A percentile compares a stretch with the other conserved stretches of the same genome.
phyloP scores from a whole-genome alignment of 1,139 yeast species.

The Zygoascus sp. region DNA sequence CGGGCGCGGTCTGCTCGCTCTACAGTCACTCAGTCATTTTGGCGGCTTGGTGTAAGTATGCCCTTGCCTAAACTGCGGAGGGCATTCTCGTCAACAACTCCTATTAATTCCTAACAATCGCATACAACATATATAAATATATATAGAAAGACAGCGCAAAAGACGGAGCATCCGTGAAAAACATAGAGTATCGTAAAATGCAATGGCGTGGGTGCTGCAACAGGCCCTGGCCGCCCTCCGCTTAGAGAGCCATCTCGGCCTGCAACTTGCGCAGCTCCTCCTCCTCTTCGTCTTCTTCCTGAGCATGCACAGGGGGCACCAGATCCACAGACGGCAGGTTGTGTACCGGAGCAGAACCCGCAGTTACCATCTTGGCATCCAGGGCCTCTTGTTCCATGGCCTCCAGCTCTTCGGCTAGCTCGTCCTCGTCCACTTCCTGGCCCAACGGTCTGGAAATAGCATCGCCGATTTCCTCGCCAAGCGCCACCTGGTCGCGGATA shows the following conservation, averaged over 20 bases:
- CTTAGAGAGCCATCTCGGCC: conserved; percentile 89
- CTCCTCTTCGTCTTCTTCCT: conserved; percentile 73
- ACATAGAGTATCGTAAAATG: not conserved
- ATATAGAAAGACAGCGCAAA: not conserved
- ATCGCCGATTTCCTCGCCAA: conserved; percentile 91
- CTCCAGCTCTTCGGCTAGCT: conserved; percentile 90
- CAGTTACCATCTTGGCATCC: conserved; percentile 52
- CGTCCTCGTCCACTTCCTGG: conserved; percentile 71
- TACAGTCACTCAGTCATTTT: too few relatives aligned
- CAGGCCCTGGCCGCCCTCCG: not conserved
- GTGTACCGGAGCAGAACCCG: conserved; percentile 40
- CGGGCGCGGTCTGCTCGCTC: too few relatives aligned
- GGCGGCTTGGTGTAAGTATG: too few relatives aligned
- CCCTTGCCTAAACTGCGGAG: too few relatives aligned
- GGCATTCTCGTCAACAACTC: too few relatives aligned
- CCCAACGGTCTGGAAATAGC: conserved; percentile 93
- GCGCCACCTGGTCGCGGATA: conserved; percentile 91
- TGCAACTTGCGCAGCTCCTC: conserved; percentile 84
- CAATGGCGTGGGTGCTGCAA: conserved; percentile 3
- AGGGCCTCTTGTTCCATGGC: conserved; percentile 78
- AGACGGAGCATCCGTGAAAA: too few relatives aligned
- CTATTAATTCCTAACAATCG: too few relatives aligned
- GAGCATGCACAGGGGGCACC: conserved; percentile 27
- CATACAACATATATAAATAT: not conserved
- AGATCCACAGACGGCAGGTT: conserved; percentile 36